Conservation (phyloP, 192 early-diverging fungal genomes). For the Coemansia sp. region DNA sequence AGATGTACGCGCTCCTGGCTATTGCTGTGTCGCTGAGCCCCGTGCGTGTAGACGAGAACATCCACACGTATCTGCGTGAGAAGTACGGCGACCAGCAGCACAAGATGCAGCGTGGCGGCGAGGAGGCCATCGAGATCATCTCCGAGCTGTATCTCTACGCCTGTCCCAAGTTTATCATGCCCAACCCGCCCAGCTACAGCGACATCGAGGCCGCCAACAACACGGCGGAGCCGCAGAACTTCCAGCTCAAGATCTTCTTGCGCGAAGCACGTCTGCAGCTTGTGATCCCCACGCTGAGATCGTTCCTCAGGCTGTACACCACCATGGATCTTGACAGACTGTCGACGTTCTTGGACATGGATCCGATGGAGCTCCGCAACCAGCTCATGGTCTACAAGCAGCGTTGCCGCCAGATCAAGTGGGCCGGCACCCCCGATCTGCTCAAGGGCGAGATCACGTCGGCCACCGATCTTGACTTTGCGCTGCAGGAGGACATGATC, state of each 20-base stretch:
- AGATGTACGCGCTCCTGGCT: constrained; percentile 92
- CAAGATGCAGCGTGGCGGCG: constrained; percentile 85
- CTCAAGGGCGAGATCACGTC: constrained; percentile 80
- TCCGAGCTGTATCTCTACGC: constrained; percentile 90
- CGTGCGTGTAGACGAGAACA: constrained; percentile 90
- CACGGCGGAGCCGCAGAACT: constrained; percentile 60
- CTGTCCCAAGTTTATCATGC: constrained; percentile 94
- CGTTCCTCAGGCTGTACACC: constrained; percentile 95
- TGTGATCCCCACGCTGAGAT: constrained; percentile 82
- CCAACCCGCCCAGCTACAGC: constrained; percentile 83
- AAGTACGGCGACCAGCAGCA: constrained; percentile 90
- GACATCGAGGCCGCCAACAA: constrained; percentile 42
- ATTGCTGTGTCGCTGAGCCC: constrained; percentile 90
- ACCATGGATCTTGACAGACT: constrained; percentile 88
- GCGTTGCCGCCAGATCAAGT: constrained; percentile 87
- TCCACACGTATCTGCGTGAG: constrained; percentile 84
- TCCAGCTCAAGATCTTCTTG: constrained; percentile 86
- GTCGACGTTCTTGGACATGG: constrained; percentile 82
- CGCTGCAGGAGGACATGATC: constrained; percentile 91
- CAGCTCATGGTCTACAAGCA: constrained; percentile 94
- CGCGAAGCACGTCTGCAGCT: constrained; percentile 84
- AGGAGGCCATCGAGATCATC: constrained; percentile 77
- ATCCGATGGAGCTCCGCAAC: constrained; percentile 78
- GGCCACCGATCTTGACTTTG: constrained; percentile 90
- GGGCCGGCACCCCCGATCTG: constrained; percentile 71